Evolutionary conservation across 2,329 filamentous ascomycete genomes (phyloP), one percentile per base, ranked within the genome.

Genomic region (Colletotrichum tropicale): DNA sequence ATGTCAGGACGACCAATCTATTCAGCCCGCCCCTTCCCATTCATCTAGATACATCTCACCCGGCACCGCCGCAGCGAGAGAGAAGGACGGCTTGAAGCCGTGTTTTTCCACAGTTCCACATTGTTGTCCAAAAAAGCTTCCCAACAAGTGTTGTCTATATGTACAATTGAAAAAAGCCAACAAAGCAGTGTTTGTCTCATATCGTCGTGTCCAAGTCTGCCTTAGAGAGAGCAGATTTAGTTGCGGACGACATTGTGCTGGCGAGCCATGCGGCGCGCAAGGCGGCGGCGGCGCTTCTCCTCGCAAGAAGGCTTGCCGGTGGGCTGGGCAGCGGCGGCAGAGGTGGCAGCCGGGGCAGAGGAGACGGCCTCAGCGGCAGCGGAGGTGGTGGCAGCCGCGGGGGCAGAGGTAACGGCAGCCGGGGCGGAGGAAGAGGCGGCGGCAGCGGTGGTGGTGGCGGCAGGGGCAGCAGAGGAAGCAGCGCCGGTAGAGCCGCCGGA

Each of bases 401-500:
- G 32, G 16, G 67, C 26, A 30, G 72, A 76, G 77, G 69, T 30
- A 66, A 76, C 43, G 4, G 73, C 21, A 78, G 77, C 72, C 78
- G 70, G 30, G 24, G 66, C n/a, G 60, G 72, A 34, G 21, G 74
- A 61, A 60, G 79, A 78, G 43, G 79, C 74, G 48, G 82, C 71
- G 32, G 81, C 80, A 69, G 81, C 65, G 28, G 67, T 60, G 26
- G 62, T 30, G 34, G 71, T 36, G 16, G 75, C 58, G 26, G 36
- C 64, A 5, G 70, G 65, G 28, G 77, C 70, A 79, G 71, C 55
- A 21, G 67, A 30, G 43, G 72, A 36, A 30, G 79, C 80, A 38
- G 79, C 80, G 55, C 79, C 74, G 55, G 82, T 71, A 30, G 80
- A 77, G 24, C 76, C 78, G 71, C 80, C 81, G 70, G 81, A 66